These are phyloP conservation scores for Cordyceps farinosa DNA, from an alignment of 2,329 filamentous ascomycete genomes.

Conservation along the genomic window DNA sequence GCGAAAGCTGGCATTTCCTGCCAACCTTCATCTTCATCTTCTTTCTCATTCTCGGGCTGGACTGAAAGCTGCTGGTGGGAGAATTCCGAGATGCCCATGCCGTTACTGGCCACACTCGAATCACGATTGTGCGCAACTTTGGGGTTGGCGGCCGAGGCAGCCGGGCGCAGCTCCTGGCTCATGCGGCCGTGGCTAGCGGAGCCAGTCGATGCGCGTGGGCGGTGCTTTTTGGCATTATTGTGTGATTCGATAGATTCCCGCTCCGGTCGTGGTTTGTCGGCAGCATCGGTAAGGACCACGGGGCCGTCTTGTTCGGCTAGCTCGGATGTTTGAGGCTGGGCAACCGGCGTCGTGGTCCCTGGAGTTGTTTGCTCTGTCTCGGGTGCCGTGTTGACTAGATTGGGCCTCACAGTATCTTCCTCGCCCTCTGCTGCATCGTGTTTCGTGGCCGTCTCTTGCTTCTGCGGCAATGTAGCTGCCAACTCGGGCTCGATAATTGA, in stretches of 20 bases:
- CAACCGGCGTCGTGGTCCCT: background rate
- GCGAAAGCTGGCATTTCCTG: slow-evolving; percentile 93
- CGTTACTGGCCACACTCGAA: slow-evolving; percentile 37
- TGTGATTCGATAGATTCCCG: background rate
- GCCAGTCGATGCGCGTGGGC: slow-evolving; percentile 7
- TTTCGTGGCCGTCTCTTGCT: background rate
- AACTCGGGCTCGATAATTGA: slow-evolving; percentile 26
- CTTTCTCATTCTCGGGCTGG: slow-evolving; percentile 50
- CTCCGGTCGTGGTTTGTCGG: slow-evolving; percentile 14
- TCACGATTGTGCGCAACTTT: slow-evolving; percentile 34
- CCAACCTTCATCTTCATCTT: slow-evolving; percentile 69
- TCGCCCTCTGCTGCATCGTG: background rate
- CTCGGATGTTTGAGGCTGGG: background rate
- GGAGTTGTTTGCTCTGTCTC: background rate
- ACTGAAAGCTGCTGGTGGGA: slow-evolving; percentile 78
- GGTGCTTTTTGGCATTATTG: background rate
- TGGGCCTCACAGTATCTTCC: background rate
- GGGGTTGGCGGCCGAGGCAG: background rate
- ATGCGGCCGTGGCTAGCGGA: slow-evolving; percentile 1
- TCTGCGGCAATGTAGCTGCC: slow-evolving; percentile 30
- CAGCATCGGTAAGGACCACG: slow-evolving; percentile 10
- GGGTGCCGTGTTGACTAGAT: background rate
- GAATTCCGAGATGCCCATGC: slow-evolving; percentile 66
- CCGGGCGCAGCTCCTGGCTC: slow-evolving; percentile 10
- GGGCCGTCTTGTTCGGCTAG: background rate